Base-by-base conservation (phyloP, 2,329 filamentous ascomycete genomes). In the Hypoxylon sp. region DNA sequence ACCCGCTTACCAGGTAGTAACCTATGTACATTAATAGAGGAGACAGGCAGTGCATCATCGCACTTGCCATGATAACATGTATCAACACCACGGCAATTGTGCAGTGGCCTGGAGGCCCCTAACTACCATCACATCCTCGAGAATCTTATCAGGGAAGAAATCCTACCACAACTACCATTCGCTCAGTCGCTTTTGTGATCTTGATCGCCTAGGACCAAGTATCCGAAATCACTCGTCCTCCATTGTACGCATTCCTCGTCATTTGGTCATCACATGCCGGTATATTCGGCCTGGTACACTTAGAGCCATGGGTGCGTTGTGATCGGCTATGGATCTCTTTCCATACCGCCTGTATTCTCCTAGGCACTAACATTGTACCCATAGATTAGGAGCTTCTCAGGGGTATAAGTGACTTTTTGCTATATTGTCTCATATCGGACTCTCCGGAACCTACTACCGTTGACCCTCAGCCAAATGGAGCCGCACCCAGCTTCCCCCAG, bases 31-130 rank as follows among this genome's bases (percentile, higher is more conserved):
- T 5, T 44, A 44, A 14, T 4, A 26, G 18, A n/a, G 14, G n/a
- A 48, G 44, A 22, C 12, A n/a, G 45, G 24, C 26, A 49, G 24
- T 24, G 24, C 44, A 49, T 30, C 45, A 49, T 49, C 45, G 16
- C 32, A n/a, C 26, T 49, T 49, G 16, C 45, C 45, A 48, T 48
- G 26, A 32, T 26, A 16, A 20, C 36, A 6, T 16, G 36, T 49
- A 20, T 18, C 8, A 49, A 32, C 26, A 16, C 26, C 45, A 49
- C 45, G 18, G 26, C 45, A 32, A n/a, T 49, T 26, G 11, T 26
- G 45, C 45, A 26, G n/a, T 49, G 12, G 12, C 42, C 28, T 24
- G 22, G 22, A 22, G n/a, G 36, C 11, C 28, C 8, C 28, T 11
- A 11, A 30, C 30, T 40, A 20, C 36, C 4, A 8, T 40, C 16